Conservation (phyloP, 2,329 filamentous ascomycete genomes). For the Nigrospora oryzae region DNA sequence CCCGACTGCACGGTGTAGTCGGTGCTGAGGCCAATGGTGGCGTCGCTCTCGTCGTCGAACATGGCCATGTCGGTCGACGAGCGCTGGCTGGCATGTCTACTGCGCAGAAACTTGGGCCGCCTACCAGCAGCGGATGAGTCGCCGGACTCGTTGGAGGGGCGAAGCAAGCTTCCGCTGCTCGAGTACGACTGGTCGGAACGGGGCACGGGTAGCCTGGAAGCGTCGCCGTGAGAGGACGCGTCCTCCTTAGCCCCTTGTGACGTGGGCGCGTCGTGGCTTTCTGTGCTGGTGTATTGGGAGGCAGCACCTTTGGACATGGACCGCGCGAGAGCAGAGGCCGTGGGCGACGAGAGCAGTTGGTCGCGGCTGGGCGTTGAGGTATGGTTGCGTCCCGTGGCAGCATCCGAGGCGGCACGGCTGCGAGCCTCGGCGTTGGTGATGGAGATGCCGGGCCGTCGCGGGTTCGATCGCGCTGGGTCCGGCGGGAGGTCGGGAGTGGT, state of each 20-base stretch:
- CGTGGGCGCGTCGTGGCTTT: constrained; percentile 16
- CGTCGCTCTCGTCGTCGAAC: constrained; percentile 60
- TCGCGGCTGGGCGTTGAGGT: constrained; percentile 33
- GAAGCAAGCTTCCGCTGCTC: constrained; percentile 15
- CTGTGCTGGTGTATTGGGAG: constrained; percentile 38
- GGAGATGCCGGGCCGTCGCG: constrained; percentile 1
- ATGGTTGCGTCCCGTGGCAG: constrained; percentile 13
- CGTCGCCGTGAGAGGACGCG: constrained; percentile 5
- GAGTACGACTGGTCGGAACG: constrained; percentile 19
- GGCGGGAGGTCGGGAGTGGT: constrained; percentile 3
- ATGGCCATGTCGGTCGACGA: constrained; percentile 52
- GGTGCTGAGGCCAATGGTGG: constrained; percentile 55
- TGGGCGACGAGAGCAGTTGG: constrained; percentile 47
- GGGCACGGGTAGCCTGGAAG: constrained; percentile 18
- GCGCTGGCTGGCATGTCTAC: constrained; percentile 47
- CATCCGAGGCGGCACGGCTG: neutral
- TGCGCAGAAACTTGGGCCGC: constrained; percentile 49
- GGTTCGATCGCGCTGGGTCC: constrained; percentile 1
- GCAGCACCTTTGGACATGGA: constrained; percentile 21
- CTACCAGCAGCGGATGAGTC: constrained; percentile 35
- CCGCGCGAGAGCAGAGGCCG: constrained; percentile 44
- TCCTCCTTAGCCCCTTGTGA: neutral
- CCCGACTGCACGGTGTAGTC: constrained; percentile 81
- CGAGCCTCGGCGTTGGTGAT: constrained; percentile 4
- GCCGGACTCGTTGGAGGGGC: constrained; percentile 32